phyloP scores from a whole-genome alignment of 2,329 filamentous ascomycete species.

The Oidium heveae region DNA sequence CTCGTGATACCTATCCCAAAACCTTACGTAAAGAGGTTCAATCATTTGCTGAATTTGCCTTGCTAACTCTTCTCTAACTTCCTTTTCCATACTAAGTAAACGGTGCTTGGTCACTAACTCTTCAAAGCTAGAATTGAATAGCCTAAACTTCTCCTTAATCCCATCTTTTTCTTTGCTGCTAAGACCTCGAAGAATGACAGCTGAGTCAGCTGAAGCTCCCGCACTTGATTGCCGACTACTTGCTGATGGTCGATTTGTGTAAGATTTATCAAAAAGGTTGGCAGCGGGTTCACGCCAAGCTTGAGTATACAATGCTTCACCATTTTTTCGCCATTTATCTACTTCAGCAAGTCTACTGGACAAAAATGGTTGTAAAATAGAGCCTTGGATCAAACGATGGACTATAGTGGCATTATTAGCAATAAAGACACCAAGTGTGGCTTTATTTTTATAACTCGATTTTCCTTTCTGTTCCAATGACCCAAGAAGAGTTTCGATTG shows the following conservation, averaged over 20 bases:
- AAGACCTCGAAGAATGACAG: conserved; percentile 59
- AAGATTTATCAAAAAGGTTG: conserved; percentile 71
- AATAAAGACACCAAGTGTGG: conserved; percentile 64
- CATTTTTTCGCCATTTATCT: conserved; percentile 72
- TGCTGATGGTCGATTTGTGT: conserved; percentile 42
- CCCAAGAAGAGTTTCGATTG: conserved; percentile 55
- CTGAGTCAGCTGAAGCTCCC: conserved; percentile 41
- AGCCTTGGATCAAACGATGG: conserved; percentile 60
- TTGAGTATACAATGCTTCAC: conserved; percentile 56
- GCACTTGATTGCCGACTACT: conserved; percentile 36
- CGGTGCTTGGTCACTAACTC: conserved; percentile 69
- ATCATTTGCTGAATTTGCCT: conserved; percentile 77
- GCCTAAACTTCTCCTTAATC: conserved; percentile 87
- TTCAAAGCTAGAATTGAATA: conserved; percentile 78
- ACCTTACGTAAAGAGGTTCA: conserved; percentile 79
- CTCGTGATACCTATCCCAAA: conserved; percentile 94
- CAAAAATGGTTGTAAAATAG: conserved; percentile 51
- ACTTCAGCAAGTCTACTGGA: conserved; percentile 38
- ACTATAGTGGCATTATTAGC: conserved; percentile 70
- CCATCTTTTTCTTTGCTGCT: conserved; percentile 81
- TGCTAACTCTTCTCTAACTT: conserved; percentile 57
- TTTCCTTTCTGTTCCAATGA: conserved; percentile 53
- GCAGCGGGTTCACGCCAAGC: conserved; percentile 72
- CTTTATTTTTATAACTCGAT: conserved; percentile 48
- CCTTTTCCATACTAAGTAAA: conserved; percentile 65